Evolutionary conservation across 306 rosid genomes (phyloP), one percentile per base, ranked within the genome.

Genomic region (Begonia peltatifolia): DNA sequence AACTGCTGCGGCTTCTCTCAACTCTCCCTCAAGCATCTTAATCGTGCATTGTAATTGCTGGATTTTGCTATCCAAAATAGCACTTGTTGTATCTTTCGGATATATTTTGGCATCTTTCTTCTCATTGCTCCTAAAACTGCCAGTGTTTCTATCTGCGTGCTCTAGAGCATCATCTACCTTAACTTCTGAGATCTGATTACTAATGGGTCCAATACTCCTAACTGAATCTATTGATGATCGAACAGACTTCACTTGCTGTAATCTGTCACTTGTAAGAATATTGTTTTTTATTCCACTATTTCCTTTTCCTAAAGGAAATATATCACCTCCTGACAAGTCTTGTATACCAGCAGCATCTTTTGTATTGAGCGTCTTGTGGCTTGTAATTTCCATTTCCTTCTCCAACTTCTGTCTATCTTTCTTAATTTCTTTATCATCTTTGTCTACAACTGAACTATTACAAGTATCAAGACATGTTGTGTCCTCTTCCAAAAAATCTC

Each of bases 11-110:
- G 92, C 94, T 77, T 92, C 96, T 74, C 84, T 77, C 74, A 92
- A 69, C 73, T 92, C 99, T 69, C 88, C 94, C 73, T 92, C 96
- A 63, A 92, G 99, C 74, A 66, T 71, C 71, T 83, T 79, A 66
- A 86, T 77, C 74, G 72, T 86, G 79, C 69, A 66, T 52, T 86
- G 94, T 68, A 92, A 61, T 44, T 78, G 81, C 66, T 73, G 85
- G 35, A 86, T 42, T 68, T 83, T 83, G 73, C 79, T 64, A 59
- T 86, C 88, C 63, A 72, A 71, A 73, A 71, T 56, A 62, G 64
- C 62, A 71, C 56, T 73, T 67, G 76, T 77, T 23, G 80, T 70
- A 60, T 86, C 69, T 75, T 71, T 81, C 18, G 84, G 87, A 77
- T 67, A 79, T 68, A 84, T 57, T 76, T 74, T 83, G 50, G 80